Evolutionary conservation across 2,329 filamentous ascomycete genomes (phyloP), one percentile per base, ranked within the genome.

Genomic region (Ophiocordyceps sinensis): DNA sequence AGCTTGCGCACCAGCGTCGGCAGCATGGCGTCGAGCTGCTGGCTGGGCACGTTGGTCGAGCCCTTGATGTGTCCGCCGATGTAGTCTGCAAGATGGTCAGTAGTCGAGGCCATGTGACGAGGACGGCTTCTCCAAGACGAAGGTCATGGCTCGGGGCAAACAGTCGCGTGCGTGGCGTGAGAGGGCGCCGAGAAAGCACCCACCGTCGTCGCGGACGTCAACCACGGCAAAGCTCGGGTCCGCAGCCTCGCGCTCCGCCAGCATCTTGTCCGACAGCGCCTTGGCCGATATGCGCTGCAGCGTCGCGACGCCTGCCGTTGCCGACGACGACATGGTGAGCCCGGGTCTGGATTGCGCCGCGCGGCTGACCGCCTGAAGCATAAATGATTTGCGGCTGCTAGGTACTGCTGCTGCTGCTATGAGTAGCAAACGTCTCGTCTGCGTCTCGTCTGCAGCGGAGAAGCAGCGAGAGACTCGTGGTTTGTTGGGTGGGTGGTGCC

Each of bases 31-130:
- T 94, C 85, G 38, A 96, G 73, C 15, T 77, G 75, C 37, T 64
- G 64, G 39, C 75, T 82, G 0, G 91, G 87, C 12, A 85, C 71
- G 68, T 94, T 85, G 40, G 72, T 75, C 29, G 80, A 83, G 44
- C 77, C 76, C 44, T 71, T 70, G 62, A 96, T 95, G 63, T 95
- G 88, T 28, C 89, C 89, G 49, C 89, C 89, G 38, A 95, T 72
- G 62, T 91, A 79, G 62, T 96, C 89, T 86, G 49, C 14, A 3
- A 17, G 14, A n/a, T n/a, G n/a, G n/a, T n/a, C n/a, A n/a, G n/a
- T n/a, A n/a, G n/a, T n/a, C n/a, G n/a, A n/a, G n/a, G n/a, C n/a
- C n/a, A n/a, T n/a, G n/a, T n/a, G n/a, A n/a, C n/a, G n/a, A n/a
- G n/a, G n/a, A n/a, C n/a, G n/a, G n/a, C n/a, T n/a, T n/a, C n/a